Base-by-base conservation (phyloP, 2,329 filamentous ascomycete species). In the Fusarium nygamai region DNA sequence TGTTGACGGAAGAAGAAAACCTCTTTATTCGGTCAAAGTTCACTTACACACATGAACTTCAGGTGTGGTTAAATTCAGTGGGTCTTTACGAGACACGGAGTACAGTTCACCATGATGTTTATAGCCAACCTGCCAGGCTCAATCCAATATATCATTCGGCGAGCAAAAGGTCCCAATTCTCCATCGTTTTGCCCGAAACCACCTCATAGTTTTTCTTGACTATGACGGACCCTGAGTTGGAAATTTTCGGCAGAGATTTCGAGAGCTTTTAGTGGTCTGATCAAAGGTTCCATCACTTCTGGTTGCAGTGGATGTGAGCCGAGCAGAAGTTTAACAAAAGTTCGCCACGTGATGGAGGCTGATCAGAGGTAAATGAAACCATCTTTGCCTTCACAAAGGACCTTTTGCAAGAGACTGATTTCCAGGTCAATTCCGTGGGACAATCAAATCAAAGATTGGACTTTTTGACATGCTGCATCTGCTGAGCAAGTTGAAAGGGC, bases 271-370 rank as follows among this genome's bases (percentile, higher is more conserved):
- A 53, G 66, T 72, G 71, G 72, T 19, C 51, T 74, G 63, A 69
- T 64, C 51, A 74, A 74, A 72, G 59, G 71, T 72, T 71, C 71
- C 56, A 67, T 57, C 43, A 34, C 61, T 61, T 67, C 48, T 68
- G 56, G 67, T 64, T 64, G 48, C 63, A 61, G 20, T 54, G 51
- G 31, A 38, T 29, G 46, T 61, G 63, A 74, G 54, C 58, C 50
- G 39, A 64, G 63, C 48, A 53, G 33, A 20, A 34, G 31, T n/a
- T 38, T 60, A 50, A 69, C 72, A 74, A 74, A 74, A 74, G 72
- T 74, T 74, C 72, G 64, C 60, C 63, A 64, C 56, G 67, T 72
- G 71, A 58, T 46, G 38, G 44, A 66, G 48, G 34, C 50, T 56
- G 58, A 50, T 53, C 48, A 43, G 29, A 56, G 48, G 48, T 51